phyloP scores from a whole-genome alignment of 768 basidiomycete genomes.

The Russula abietina region DNA sequence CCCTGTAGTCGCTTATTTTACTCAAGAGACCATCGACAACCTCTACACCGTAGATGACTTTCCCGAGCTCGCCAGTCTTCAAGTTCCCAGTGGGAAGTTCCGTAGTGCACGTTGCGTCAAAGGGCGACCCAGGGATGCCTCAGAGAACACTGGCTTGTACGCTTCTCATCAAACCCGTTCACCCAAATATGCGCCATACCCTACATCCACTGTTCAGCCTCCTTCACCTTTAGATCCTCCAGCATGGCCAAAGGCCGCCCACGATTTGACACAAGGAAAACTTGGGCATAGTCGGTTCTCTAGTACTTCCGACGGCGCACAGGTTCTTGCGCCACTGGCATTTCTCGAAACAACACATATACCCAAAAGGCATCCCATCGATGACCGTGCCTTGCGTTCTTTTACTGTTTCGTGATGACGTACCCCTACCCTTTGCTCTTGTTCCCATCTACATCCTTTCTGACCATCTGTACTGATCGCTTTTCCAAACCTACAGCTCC shows the following conservation, averaged over 20 bases:
- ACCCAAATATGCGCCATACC: constrained; percentile 20
- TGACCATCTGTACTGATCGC: constrained; percentile 16
- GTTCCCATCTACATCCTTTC: constrained; percentile 14
- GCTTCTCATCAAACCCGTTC: constrained; percentile 17
- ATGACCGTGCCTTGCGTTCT: constrained; percentile 64
- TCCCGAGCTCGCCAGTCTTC: constrained; percentile 30
- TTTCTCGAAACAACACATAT: constrained; percentile 58
- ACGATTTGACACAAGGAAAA: constrained; percentile 19
- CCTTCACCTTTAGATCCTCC: constrained; percentile 23
- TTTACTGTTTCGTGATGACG: constrained; percentile 35
- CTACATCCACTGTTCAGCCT: constrained; percentile 9
- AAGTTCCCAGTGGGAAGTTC: constrained; percentile 33
- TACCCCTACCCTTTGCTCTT: background rate
- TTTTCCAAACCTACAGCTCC: background rate
- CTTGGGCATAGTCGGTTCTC: constrained; percentile 22
- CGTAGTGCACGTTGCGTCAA: constrained; percentile 31
- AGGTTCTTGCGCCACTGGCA: constrained; percentile 52
- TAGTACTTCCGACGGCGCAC: constrained; percentile 20
- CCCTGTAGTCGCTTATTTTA: constrained; percentile 36
- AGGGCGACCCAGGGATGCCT: constrained; percentile 24
- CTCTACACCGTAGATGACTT: constrained; percentile 32
- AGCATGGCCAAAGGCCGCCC: constrained; percentile 20
- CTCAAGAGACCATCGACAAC: constrained; percentile 32
- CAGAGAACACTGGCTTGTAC: constrained; percentile 11
- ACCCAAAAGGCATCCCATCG: constrained; percentile 59